Conservation (phyloP, 2,329 filamentous ascomycete species). For the Fusarium xyrophilum region DNA sequence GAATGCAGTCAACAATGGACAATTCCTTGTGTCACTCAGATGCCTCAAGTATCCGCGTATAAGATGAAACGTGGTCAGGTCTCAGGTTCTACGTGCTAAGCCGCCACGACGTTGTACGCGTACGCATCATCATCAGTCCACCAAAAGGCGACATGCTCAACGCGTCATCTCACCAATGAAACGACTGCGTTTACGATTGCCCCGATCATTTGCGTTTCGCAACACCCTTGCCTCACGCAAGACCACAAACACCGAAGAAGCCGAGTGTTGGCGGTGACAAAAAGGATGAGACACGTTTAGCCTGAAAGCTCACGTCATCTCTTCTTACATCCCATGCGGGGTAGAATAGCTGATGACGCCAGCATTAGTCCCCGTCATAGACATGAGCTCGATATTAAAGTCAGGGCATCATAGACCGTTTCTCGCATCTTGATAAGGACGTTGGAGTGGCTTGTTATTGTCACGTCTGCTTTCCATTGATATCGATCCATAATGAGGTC, state of each 20-base stretch:
- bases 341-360: constrained; percentile 30
- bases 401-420: constrained; percentile 25
- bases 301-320: background rate
- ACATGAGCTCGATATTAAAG: constrained; percentile 4
- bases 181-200: background rate
- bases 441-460: background rate
- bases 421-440: background rate
- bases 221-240: constrained; percentile 15
- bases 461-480: background rate
- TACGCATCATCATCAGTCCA: background rate
- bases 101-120: constrained; percentile 9
- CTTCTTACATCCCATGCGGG: constrained; percentile 16
- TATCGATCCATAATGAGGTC: constrained; percentile 28
- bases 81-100: background rate
- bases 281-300: background rate
- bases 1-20: background rate
- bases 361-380: constrained; percentile 11
- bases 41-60: background rate
- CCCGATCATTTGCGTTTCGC: background rate
- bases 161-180: constrained; percentile 17
- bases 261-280: background rate
- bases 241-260: constrained; percentile 11
- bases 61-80: background rate
- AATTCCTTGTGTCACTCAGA: fast-evolving
- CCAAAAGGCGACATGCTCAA: background rate